Base-by-base conservation (phyloP, 2,329 filamentous ascomycete genomes). In the Chaetomium globosum region DNA sequence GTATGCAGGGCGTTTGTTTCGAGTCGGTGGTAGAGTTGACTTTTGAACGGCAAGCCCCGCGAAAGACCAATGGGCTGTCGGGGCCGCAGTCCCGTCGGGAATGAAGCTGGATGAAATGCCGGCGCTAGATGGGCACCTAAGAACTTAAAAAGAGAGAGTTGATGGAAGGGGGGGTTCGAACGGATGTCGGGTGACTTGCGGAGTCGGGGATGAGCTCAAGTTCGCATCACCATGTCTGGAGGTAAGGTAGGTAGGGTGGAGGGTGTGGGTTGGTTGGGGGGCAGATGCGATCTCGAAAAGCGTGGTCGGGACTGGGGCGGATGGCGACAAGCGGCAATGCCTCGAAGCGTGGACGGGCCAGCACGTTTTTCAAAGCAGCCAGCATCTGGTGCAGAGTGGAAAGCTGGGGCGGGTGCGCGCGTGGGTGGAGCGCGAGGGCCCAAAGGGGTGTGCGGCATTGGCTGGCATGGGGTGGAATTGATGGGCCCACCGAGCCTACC, bases 351-450 rank as follows among this genome's bases (percentile, higher is more conserved):
- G 66, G 70, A 67, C 70, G 71, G 71, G 66, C 67, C 67, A 70
- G 69, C 71, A 72, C 71, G 71, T 71, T 72, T 72, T 72, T 72
- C 67, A 68, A 65, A 68, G 65, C 63, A 64, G 66, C 67, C 65
- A 70, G 68, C 66, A 70, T 67, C 63, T 68, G 64, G 70, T 64
- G 65, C 67, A 56, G 13, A 59, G 66, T 62, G 58, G 61, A 61
- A 61, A 58, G 58, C 58, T 59, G 62, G 65, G 62, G 65, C 63
- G 59, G 63, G 53, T 49, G 52, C 48, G 62, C 62, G 59, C 51
- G 21, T 6, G 13, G 57, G 59, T 64, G 66, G 66, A 64, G 66
- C 39, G 57, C 46, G 59, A 64, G 65, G 57, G 57, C 28, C 48
- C 10, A 8, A 31, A 31, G 4, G 46, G 21, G 28, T 30, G 26